Conservation (phyloP, 345 rosid genomes). For the Moricandia moricandioides region DNA sequence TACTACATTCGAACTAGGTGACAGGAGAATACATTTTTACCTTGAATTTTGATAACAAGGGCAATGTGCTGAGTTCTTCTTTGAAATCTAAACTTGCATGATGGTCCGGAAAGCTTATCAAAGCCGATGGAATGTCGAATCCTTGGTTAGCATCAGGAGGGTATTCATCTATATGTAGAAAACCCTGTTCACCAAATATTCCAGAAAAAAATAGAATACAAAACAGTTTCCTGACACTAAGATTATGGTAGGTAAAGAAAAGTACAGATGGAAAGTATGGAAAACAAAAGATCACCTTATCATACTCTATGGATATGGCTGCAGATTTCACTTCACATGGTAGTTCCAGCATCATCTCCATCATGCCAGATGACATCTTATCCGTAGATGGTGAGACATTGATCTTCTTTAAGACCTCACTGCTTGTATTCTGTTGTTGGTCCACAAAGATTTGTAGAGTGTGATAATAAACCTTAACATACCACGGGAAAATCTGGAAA, state of each 20-base stretch:
- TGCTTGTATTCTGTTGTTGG: slow-evolving; percentile 47
- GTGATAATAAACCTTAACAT: slow-evolving; percentile 82
- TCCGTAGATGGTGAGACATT: slow-evolving; percentile 80
- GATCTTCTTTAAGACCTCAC: slow-evolving; percentile 63
- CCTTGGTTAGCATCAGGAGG: slow-evolving; percentile 99
- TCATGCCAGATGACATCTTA: slow-evolving; percentile 83
- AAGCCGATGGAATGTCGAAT: slow-evolving; percentile 93
- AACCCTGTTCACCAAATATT: slow-evolving; percentile 53
- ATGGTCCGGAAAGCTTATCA: slow-evolving; percentile 66
- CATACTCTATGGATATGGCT: slow-evolving; percentile 79
- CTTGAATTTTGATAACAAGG: slow-evolving; percentile 64
- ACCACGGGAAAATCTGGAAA: slow-evolving; percentile 98
- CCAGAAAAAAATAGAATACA: slow-evolving; percentile 25
- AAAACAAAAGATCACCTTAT: slow-evolving; percentile 59
- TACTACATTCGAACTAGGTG: neutral
- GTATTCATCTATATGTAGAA: slow-evolving; percentile 90
- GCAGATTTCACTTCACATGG: slow-evolving; percentile 75
- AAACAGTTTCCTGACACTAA: neutral
- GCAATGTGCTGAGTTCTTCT: slow-evolving; percentile 39
- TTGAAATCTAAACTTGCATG: slow-evolving; percentile 49
- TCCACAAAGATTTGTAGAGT: slow-evolving; percentile 71
- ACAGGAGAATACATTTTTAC: slow-evolving; percentile 22
- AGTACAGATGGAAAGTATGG: neutral
- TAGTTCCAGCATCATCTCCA: slow-evolving; percentile 81
- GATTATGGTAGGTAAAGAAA: neutral